These are phyloP conservation scores for Fusarium globosum DNA, from an alignment of 2,329 filamentous ascomycete species.

Conservation along the genomic window DNA sequence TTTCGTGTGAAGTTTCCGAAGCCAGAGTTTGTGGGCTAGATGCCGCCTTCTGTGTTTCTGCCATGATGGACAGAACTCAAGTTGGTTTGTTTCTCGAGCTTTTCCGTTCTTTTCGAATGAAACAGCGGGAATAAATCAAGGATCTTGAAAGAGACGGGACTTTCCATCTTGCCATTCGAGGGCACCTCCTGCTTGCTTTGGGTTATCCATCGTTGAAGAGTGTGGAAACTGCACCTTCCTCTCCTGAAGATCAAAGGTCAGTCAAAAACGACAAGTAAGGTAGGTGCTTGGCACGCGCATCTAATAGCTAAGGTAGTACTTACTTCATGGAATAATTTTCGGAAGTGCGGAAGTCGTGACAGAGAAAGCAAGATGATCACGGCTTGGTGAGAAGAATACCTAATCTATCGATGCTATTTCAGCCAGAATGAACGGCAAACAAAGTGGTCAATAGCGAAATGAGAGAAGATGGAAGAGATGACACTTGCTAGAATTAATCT, in stretches of 20 bases:
- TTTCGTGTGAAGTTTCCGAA: conserved; percentile 36
- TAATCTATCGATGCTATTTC: background rate
- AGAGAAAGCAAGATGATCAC: background rate
- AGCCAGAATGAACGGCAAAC: background rate
- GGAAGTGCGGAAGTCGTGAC: too few species aligned
- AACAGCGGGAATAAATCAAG: too few species aligned
- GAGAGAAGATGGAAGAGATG: background rate
- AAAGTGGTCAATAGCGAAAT: background rate
- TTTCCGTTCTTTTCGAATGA: background rate
- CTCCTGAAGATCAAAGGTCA: background rate
- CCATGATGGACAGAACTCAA: background rate
- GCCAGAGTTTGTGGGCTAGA: background rate
- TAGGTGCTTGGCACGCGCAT: background rate
- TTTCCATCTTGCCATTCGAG: background rate
- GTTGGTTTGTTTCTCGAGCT: background rate
- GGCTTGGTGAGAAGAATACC: background rate
- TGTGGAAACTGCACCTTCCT: background rate
- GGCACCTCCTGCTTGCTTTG: background rate
- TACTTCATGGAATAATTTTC: background rate
- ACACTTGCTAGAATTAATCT: background rate
- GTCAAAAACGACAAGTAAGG: background rate
- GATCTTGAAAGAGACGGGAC: too few species aligned
- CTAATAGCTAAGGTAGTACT: background rate
- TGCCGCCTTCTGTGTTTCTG: background rate
- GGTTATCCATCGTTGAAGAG: background rate